Evolutionary conservation across 371 early-diverging fungal species (phyloP).

Genomic region (Mucor saturninus): DNA sequence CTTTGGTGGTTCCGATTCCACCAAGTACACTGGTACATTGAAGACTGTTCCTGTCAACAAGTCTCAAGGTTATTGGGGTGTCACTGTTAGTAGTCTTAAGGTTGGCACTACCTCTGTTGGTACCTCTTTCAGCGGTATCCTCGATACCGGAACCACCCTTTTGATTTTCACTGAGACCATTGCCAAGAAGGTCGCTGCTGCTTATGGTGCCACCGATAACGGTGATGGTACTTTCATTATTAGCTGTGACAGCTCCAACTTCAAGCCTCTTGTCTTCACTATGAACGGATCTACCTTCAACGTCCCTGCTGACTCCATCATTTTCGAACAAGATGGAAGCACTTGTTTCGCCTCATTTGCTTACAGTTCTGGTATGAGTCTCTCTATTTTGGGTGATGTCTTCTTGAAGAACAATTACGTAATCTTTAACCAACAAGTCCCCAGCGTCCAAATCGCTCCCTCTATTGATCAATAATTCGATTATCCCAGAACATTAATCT

Average conservation of each 20-base stretch:
- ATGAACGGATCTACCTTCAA: constrained; percentile 22
- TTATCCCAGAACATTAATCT: too few relatives aligned
- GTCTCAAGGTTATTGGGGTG: constrained; percentile 52
- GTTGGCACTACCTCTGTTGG: constrained; percentile 9
- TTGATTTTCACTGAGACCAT: constrained; percentile 53
- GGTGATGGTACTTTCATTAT: constrained; percentile 34
- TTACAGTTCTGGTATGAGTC: constrained; percentile 19
- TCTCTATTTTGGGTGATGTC: constrained; percentile 50
- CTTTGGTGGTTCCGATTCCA: constrained; percentile 54
- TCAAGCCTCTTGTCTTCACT: constrained; percentile 25
- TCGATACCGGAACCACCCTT: constrained; percentile 69
- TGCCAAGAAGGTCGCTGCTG: constrained; percentile 30
- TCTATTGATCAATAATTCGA: not conserved
- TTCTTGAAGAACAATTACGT: constrained; percentile 59
- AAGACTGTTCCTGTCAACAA: constrained; percentile 52
- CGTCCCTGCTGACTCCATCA: constrained; percentile 24
- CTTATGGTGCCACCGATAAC: constrained; percentile 25
- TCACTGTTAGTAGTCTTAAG: constrained; percentile 38
- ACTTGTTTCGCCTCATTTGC: constrained; percentile 29
- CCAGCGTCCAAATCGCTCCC: constrained; percentile 33
- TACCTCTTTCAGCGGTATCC: constrained; percentile 42
- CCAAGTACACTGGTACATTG: constrained; percentile 50
- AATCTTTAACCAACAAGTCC: constrained; percentile 41
- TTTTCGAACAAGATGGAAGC: constrained; percentile 17
- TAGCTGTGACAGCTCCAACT: constrained; percentile 21